phyloP scores from a whole-genome alignment of 495 filamentous ascomycete species.

The Neurospora pannonica region DNA sequence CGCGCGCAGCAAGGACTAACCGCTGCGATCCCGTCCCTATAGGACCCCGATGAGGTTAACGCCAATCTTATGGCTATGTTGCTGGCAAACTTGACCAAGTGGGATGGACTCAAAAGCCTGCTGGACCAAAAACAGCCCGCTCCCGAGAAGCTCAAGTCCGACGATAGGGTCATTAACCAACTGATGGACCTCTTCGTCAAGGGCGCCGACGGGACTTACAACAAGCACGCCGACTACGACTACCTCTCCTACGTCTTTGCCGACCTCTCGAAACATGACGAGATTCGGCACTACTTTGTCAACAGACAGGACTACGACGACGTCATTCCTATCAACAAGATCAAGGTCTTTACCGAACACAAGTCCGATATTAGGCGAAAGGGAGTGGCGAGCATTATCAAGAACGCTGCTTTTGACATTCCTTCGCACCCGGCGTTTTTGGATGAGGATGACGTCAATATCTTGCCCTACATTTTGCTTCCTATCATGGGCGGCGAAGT shows the following conservation, averaged over 20 bases:
- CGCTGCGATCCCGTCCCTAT: neutral
- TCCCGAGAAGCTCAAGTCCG: constrained; percentile 54
- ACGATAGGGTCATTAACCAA: constrained; percentile 71
- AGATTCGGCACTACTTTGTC: constrained; percentile 69
- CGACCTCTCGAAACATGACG: constrained; percentile 70
- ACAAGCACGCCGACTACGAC: constrained; percentile 80
- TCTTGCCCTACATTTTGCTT: constrained; percentile 79
- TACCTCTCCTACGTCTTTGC: constrained; percentile 91
- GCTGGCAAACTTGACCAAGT: constrained; percentile 83
- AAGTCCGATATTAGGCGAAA: constrained; percentile 66
- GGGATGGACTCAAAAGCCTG: constrained; percentile 57
- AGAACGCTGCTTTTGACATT: constrained; percentile 71
- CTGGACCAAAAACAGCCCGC: constrained; percentile 51
- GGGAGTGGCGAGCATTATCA: constrained; percentile 86
- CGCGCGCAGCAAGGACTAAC: constrained; percentile 5
- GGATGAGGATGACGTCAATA: constrained; percentile 57
- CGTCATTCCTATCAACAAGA: constrained; percentile 75
- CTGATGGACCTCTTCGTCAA: constrained; percentile 93
- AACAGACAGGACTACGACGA: constrained; percentile 62
- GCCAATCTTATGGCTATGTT: constrained; percentile 85
- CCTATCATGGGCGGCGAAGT: constrained; percentile 51
- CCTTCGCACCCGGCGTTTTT: constrained; percentile 61
- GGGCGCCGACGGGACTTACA: constrained; percentile 69
- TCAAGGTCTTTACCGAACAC: constrained; percentile 89
- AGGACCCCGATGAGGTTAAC: constrained; percentile 52